A percentile compares a stretch with the other conserved stretches of the same genome.
These are phyloP conservation scores for Aspergillus pseudoterreus DNA, from an alignment of 2,329 filamentous ascomycete genomes.

Conservation along the genomic window DNA sequence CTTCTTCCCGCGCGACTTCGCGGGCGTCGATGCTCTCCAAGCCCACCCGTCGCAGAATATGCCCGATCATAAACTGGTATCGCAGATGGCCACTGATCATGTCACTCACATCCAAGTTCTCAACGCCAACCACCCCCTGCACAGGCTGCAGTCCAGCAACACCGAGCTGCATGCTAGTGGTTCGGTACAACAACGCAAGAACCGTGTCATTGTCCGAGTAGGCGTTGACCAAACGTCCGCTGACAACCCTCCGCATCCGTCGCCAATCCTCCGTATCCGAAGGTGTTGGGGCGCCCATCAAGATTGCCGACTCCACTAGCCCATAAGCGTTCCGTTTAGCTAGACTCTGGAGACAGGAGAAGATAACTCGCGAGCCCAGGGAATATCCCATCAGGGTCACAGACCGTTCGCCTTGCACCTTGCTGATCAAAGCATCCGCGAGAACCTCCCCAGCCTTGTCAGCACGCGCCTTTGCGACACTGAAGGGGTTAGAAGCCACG, in stretches of 20 bases:
- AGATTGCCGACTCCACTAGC: conserved; percentile 74
- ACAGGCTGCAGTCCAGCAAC: conserved; percentile 79
- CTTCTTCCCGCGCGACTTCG: conserved; percentile 43
- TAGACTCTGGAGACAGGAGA: conserved; percentile 71
- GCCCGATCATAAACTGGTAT: conserved; percentile 65
- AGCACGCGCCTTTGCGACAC: conserved; percentile 68
- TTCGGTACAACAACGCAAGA: conserved; percentile 80
- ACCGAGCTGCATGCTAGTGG: conserved; percentile 76
- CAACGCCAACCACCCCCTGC: conserved; percentile 47
- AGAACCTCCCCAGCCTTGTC: conserved; percentile 77
- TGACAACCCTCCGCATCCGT: conserved; percentile 70
- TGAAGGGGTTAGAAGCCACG: conserved; percentile 78
- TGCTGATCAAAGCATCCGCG: conserved; percentile 77
- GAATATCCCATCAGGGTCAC: conserved; percentile 81
- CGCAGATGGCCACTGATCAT: conserved; percentile 66
- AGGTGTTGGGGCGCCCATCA: conserved; percentile 78
- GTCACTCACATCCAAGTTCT: conserved; percentile 65
- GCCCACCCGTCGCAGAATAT: conserved; percentile 62
- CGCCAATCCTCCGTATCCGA: conserved; percentile 71
- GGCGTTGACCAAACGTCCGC: conserved; percentile 80
- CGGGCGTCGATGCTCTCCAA: conserved; percentile 62
- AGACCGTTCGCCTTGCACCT: conserved; percentile 74
- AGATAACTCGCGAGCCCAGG: conserved; percentile 76
- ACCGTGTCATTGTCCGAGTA: conserved; percentile 86
- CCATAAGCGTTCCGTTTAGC: conserved; percentile 79